Percentiles rank a stretch among this genome's conserved stretches.
Conservation (phyloP, 352 stramenopile genomes). For the Globisporangium carolinianum region DNA sequence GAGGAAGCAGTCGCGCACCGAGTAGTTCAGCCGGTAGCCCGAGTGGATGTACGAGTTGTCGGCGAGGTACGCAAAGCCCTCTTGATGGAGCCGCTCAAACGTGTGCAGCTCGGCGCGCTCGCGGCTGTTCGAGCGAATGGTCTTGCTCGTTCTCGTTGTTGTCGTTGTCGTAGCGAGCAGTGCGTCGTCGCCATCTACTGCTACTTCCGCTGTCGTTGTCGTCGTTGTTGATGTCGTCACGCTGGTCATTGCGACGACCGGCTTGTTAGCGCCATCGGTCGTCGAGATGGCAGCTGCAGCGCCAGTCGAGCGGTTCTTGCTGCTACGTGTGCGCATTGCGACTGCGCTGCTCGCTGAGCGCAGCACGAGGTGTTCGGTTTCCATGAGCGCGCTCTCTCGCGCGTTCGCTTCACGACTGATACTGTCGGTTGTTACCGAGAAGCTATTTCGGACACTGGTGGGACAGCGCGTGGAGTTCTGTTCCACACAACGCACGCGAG, state of each 20-base stretch:
- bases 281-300: neutral
- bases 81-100: constrained; percentile 69
- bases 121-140: neutral
- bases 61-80: constrained; percentile 74
- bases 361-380: constrained; percentile 14
- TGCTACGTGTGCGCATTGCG: constrained; percentile 15
- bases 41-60: constrained; percentile 87
- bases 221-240: constrained; percentile 8
- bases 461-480: too few relatives aligned
- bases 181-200: constrained; percentile 9
- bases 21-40: constrained; percentile 83
- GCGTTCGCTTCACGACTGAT: too few relatives aligned
- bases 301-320: constrained; percentile 5
- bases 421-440: neutral
- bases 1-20: constrained; percentile 58
- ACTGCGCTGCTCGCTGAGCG: constrained; percentile 2
- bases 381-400: neutral
- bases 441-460: constrained; percentile 10
- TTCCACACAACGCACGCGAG: too few relatives aligned
- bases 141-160: constrained; percentile 1
- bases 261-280: neutral
- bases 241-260: constrained; percentile 3
- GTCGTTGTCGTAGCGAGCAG: constrained; percentile 1
- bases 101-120: constrained; percentile 37
- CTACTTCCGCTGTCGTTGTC: constrained; percentile 7